Conservation (phyloP, 1,139 yeast genomes). For the Magnusiomyces magnusii region DNA sequence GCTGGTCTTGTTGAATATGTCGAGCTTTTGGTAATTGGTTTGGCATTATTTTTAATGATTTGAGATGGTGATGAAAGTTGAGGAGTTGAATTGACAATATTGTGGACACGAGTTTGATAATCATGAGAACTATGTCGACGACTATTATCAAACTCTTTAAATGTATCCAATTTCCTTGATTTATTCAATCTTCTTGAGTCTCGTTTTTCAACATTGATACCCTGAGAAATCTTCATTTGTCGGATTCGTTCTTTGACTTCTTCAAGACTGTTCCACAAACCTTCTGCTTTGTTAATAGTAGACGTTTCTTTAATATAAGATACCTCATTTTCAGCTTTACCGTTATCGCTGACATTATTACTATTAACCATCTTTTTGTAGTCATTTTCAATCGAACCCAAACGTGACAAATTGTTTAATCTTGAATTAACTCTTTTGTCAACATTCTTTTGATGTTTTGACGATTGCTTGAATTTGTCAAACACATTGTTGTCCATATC, state of each 20-base stretch:
- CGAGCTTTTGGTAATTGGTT: background rate
- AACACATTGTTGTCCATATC: background rate
- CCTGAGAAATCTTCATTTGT: conserved; percentile 11
- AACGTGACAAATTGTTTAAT: background rate
- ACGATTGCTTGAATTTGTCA: background rate
- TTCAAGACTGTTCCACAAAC: conserved; percentile 18
- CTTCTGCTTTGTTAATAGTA: background rate
- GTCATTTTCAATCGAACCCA: no score
- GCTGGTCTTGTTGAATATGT: conserved; percentile 13
- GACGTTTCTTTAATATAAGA: background rate
- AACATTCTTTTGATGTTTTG: background rate
- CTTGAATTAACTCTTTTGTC: no score
- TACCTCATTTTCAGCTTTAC: background rate
- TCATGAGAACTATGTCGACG: no score
- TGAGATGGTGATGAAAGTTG: no score
- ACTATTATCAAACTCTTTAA: no score
- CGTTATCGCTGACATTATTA: background rate
- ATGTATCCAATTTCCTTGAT: no score
- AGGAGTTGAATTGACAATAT: no score
- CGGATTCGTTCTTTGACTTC: conserved; percentile 16
- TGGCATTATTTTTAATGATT: background rate
- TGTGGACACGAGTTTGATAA: no score
- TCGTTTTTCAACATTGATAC: background rate
- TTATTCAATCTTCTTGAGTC: background rate
- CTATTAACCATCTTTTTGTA: no score